Evolutionary conservation across 805 yeast genomes (phyloP).

Genomic region (Maudiozyma bulderi): DNA sequence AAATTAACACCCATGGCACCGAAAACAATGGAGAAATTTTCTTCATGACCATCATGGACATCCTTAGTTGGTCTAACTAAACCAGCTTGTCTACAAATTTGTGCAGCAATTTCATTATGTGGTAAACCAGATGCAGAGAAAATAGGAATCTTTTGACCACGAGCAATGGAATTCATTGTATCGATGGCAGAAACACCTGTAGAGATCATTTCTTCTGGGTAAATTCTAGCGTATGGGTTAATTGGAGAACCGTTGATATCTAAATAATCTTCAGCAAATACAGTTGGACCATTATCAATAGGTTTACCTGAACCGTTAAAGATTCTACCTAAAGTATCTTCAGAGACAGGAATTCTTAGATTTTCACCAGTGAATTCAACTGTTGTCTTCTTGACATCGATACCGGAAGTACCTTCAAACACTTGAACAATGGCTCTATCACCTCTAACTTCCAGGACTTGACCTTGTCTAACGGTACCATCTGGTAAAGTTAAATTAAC

Average conservation of each 20-base stretch:
- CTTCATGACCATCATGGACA: constrained; percentile 99
- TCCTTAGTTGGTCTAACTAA: constrained; percentile 98
- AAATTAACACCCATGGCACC: constrained; percentile 99
- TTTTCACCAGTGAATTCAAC: constrained; percentile 96
- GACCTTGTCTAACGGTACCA: constrained; percentile 91
- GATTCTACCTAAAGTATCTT: constrained; percentile 94
- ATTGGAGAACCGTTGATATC: constrained; percentile 99
- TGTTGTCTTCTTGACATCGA: constrained; percentile 94
- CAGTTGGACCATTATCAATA: constrained; percentile 95
- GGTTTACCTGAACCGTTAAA: constrained; percentile 99
- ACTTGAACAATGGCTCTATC: constrained; percentile 97
- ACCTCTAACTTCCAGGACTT: constrained; percentile 96
- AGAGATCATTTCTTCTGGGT: constrained; percentile 99
- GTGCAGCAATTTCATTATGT: constrained; percentile 99
- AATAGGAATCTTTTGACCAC: constrained; percentile 99
- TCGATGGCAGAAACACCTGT: constrained; percentile 98
- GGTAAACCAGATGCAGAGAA: constrained; percentile 99
- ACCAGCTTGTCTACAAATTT: constrained; percentile 99
- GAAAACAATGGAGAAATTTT: constrained; percentile 95
- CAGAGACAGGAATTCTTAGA: constrained; percentile 88
- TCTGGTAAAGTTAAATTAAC: constrained; percentile 95
- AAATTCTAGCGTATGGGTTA: constrained; percentile 95
- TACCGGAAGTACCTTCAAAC: constrained; percentile 97
- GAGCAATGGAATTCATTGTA: constrained; percentile 98
- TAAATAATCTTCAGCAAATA: constrained; percentile 95